A percentile compares a stretch with the other conserved stretches of the same genome.
Conservation (phyloP, 768 basidiomycete species). For the Naganishia randhawae region DNA sequence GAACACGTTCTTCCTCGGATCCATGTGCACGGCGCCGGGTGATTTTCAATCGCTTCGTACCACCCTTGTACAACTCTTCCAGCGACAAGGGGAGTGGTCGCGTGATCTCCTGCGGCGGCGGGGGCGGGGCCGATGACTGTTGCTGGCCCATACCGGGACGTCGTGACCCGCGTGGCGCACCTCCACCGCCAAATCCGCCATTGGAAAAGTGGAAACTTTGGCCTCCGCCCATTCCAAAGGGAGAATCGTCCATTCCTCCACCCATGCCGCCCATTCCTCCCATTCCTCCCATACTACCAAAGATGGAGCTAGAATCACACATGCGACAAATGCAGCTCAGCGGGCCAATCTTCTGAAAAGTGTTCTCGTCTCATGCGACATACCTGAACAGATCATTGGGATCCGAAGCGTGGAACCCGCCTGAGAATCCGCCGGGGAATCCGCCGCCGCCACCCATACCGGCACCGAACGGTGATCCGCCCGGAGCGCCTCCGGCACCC, state of each 20-base stretch:
- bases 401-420: constrained; percentile 62
- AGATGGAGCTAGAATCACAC: constrained; percentile 24
- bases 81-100: constrained; percentile 87
- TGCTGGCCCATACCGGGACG: constrained; percentile 24
- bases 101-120: constrained; percentile 59
- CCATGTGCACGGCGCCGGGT: constrained; percentile 70
- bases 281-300: constrained; percentile 28
- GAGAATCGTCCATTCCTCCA: constrained; percentile 54
- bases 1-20: constrained; percentile 79
- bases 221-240: constrained; percentile 50
- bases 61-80: constrained; percentile 95
- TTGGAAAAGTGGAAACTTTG: constrained; percentile 55
- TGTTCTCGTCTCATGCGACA: constrained; percentile 57
- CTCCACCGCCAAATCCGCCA: constrained; percentile 54
- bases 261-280: constrained; percentile 25
- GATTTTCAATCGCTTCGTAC: constrained; percentile 83
- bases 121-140: constrained; percentile 30
- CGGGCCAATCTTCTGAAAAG: neutral
- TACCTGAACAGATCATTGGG: constrained; percentile 96
- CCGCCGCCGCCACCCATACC: constrained; percentile 46
- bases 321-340: neutral
- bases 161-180: constrained; percentile 24
- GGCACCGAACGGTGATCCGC: constrained; percentile 35
- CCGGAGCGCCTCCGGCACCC: constrained; percentile 36
- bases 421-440: constrained; percentile 56